Evolutionary conservation across 164 flowering plant genomes (phyloP), one percentile per base, ranked within the genome.

Genomic region (Vitis amurensis): DNA sequence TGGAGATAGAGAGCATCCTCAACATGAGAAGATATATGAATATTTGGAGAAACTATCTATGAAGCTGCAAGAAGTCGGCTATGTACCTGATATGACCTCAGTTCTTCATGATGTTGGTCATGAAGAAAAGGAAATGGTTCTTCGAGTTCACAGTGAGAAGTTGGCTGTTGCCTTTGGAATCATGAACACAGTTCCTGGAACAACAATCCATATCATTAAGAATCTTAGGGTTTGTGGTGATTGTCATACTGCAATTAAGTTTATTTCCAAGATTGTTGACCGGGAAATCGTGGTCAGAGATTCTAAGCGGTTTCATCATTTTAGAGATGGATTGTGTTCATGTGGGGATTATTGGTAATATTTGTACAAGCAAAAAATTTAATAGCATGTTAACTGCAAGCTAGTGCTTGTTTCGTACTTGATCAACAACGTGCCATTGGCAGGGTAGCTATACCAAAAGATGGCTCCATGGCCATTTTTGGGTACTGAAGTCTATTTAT

Each of bases 101-200:
- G 97, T 82, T 72, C 79, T 87, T 66, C 90, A 91, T 63, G 97
- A 93, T 84, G 86, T 91, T 47, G 90, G 85, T 67, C 77, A 83
- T 47, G 95, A 91, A 78, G 98, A 93, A 79, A 91, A 88, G 77
- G 90, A 79, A 74, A 83, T 87, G 80, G 66, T 67, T 3, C 59
- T 89, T 30, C 76, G 79, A 66, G 83, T 87, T 68, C 98, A 93
- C 31, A 91, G 97, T 68, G 97, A 93, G 85, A 93, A 89, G 71
- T 76, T 93, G 30, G 98, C 97, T 6, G 90, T 93, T 64, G 97
- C 86, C 12, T 89, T 84, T 79, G 95, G 91, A 57, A 73, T 93
- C 63, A 83, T 93, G 83, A 91, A 79, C 61, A 81, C 92, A 19
- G 73, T 71, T 61, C 87, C 90, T 73, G 92, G 95, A 23, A 66